Conservation (phyloP, 1,139 yeast genomes). For the Yamadazyma siamensis region DNA sequence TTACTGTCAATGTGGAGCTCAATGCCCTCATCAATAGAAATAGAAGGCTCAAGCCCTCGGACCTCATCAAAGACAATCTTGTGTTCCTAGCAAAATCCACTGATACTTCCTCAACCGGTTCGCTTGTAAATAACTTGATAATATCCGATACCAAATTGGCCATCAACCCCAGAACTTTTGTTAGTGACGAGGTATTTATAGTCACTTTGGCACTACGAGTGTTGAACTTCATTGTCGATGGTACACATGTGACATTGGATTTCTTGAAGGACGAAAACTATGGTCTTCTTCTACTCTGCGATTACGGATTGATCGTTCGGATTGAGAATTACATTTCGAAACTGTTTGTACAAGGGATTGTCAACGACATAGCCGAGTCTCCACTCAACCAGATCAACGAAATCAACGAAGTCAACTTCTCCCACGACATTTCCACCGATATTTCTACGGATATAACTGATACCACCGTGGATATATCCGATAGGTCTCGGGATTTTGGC, state of each 20-base stretch:
- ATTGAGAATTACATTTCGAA: conserved; percentile 27
- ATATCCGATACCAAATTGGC: conserved; percentile 7
- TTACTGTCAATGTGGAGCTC: conserved; percentile 35
- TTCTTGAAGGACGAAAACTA: conserved; percentile 33
- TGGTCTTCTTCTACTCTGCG: conserved; percentile 28
- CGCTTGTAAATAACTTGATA: conserved; percentile 7
- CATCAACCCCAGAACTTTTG: conserved; percentile 9
- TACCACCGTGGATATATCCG: conserved; percentile 14
- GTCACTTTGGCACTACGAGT: conserved; percentile 27
- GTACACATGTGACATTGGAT: conserved; percentile 16
- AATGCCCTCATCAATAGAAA: conserved; percentile 34
- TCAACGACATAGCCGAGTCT: conserved; percentile 1
- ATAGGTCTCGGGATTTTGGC: no score
- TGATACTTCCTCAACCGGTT: conserved; percentile 5
- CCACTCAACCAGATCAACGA: conserved; percentile 4
- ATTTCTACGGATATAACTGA: no score
- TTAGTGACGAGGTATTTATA: conserved; percentile 30
- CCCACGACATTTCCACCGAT: conserved; percentile 13
- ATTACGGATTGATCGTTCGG: conserved; percentile 23
- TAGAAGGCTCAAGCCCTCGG: conserved; percentile 26
- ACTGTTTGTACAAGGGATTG: conserved; percentile 5
- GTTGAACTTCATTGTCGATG: conserved; percentile 17
- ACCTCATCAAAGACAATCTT: conserved; percentile 31
- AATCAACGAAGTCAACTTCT: conserved; percentile 4
- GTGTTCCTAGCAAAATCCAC: conserved; percentile 30